Conservation (phyloP, 225 moss, liverwort and hornwort species). For the Ulota crispa region DNA sequence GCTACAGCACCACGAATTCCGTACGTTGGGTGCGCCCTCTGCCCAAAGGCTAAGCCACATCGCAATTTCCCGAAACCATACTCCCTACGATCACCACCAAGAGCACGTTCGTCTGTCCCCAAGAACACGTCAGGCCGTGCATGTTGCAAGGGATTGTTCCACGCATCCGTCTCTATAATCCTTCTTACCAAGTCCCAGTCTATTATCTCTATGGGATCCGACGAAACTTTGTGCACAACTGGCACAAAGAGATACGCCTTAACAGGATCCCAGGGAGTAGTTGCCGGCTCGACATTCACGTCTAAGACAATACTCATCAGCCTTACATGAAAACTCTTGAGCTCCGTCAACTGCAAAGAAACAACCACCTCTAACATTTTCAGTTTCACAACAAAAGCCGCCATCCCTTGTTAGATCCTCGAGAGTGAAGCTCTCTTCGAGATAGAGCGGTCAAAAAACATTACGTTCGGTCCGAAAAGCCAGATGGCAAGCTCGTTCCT, state of each 20-base stretch:
- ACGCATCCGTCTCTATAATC: constrained; percentile 71
- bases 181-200: constrained; percentile 72
- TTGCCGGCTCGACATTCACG: constrained; percentile 91
- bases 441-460: constrained; percentile 6
- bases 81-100: constrained; percentile 98
- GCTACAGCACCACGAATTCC: constrained; percentile 97
- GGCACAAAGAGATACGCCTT: constrained; percentile 99
- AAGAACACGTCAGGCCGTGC: constrained; percentile 96
- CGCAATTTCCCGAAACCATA: constrained; percentile 95
- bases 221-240: constrained; percentile 42
- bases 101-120: constrained; percentile 97
- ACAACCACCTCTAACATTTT: constrained; percentile 23
- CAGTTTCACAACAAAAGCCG: constrained; percentile 12
- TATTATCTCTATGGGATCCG: constrained; percentile 59
- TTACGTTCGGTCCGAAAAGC: not conserved
- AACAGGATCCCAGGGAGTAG: constrained; percentile 97
- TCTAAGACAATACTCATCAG: constrained; percentile 99
- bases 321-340: constrained; percentile 97
- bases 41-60: constrained; percentile 78
- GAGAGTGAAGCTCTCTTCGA: constrained; percentile 13
- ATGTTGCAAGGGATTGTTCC: constrained; percentile 95
- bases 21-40: constrained; percentile 91
- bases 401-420: not conserved
- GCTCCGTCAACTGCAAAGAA: constrained; percentile 67
- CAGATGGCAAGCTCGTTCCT: constrained; percentile 6